phyloP scores from a whole-genome alignment of 164 flowering plant species.

The Umbellularia californica region DNA sequence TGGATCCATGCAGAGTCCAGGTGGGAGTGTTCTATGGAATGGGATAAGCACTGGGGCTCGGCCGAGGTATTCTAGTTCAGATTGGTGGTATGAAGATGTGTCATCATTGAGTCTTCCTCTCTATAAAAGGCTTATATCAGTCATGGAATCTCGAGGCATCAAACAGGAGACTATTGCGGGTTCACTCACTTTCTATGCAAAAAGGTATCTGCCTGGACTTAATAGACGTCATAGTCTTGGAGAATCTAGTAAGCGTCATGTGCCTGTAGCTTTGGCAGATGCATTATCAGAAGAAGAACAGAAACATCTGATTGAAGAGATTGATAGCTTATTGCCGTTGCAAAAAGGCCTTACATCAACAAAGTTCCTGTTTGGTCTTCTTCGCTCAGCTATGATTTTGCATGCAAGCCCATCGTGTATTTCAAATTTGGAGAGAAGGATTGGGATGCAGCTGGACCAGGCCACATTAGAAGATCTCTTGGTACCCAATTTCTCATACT shows the following conservation, averaged over 20 bases:
- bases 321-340: conserved; percentile 56
- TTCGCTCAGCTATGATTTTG: conserved; percentile 76
- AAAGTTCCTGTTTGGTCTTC: conserved; percentile 66
- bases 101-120: conserved; percentile 59
- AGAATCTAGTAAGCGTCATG: conserved; percentile 39
- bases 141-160: conserved; percentile 74
- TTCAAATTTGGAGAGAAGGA: conserved; percentile 68
- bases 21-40: conserved; percentile 89
- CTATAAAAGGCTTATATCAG: conserved; percentile 59
- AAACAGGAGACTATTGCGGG: conserved; percentile 67
- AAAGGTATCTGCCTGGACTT: conserved; percentile 71
- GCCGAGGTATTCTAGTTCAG: conserved; percentile 54
- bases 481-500: conserved; percentile 73
- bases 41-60: conserved; percentile 93
- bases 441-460: conserved; percentile 85
- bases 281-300: conserved; percentile 74
- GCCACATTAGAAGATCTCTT: conserved; percentile 83
- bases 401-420: conserved; percentile 56
- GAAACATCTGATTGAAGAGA: conserved; percentile 63
- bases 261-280: conserved; percentile 4
- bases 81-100: conserved; percentile 96
- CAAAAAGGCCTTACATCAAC: conserved; percentile 64
- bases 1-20: conserved; percentile 87
- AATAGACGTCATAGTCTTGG: conserved; percentile 49
- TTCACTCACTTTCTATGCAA: conserved; percentile 62